Evolutionary conservation across 805 yeast genomes (phyloP).

Genomic region (Naumovozyma baii): DNA sequence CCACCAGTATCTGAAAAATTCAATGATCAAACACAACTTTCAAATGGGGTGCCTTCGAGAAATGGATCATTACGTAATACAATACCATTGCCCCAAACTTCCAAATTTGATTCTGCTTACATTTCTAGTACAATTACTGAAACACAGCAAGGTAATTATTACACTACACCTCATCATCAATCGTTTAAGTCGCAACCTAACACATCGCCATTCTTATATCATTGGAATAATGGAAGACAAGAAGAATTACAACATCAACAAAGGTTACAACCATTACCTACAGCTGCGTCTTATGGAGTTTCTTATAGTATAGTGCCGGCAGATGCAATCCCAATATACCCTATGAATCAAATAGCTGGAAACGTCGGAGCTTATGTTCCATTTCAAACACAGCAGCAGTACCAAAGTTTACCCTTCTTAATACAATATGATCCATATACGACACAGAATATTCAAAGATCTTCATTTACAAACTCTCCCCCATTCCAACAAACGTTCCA

Average conservation of each 20-base stretch:
- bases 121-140: no score
- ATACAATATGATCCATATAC: neutral
- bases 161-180: neutral
- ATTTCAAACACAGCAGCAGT: neutral
- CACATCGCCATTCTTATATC: neutral
- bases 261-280: conserved; percentile 1
- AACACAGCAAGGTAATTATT: neutral
- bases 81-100: neutral
- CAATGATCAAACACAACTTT: no score
- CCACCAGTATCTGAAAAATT: neutral
- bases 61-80: neutral
- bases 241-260: conserved; percentile 4
- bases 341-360: neutral
- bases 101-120: neutral
- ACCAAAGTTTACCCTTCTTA: neutral
- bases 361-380: neutral
- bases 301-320: neutral
- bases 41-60: neutral
- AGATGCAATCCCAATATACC: neutral
- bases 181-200: neutral
- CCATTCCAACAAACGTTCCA: neutral
- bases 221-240: neutral
- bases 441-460: neutral
- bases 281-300: neutral
- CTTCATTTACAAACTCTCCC: neutral